These are phyloP conservation scores for Acanthamoeba sp. DNA, from an alignment of 208 protist genomes.

Conservation along the genomic window DNA sequence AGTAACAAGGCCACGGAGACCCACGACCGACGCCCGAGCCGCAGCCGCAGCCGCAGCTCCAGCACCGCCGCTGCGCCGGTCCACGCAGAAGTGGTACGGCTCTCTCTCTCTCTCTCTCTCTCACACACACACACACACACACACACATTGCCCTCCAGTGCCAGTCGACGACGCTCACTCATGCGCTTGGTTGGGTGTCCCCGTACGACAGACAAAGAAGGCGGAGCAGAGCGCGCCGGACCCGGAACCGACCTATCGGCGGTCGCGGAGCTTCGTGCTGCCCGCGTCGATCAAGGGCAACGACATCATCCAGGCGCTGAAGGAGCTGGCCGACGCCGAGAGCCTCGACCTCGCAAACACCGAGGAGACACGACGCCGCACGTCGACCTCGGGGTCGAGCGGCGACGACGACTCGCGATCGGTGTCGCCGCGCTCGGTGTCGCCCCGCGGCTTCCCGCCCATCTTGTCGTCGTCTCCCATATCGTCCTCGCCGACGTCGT, in stretches of 20 bases:
- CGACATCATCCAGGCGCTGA: slow-evolving; percentile 15
- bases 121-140: too few relatives aligned
- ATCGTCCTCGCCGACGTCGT: neutral
- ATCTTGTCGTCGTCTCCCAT: neutral
- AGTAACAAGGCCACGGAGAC: too few relatives aligned
- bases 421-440: neutral
- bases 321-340: slow-evolving; percentile 34
- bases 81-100: too few relatives aligned
- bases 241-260: neutral
- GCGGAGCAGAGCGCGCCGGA: neutral
- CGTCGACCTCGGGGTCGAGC: neutral
- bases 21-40: too few relatives aligned
- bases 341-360: neutral
- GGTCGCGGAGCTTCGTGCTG: slow-evolving; percentile 52
- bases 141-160: too few relatives aligned
- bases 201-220: neutral
- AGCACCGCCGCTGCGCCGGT: too few relatives aligned
- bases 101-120: too few relatives aligned
- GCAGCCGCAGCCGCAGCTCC: too few relatives aligned
- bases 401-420: neutral
- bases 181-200: too few relatives aligned
- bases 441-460: neutral
- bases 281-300: neutral
- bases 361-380: neutral
- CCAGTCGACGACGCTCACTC: too few relatives aligned